Evolutionary conservation across 2,329 filamentous ascomycete species (phyloP).

Genomic region (Basipetospora chlamydospora): DNA sequence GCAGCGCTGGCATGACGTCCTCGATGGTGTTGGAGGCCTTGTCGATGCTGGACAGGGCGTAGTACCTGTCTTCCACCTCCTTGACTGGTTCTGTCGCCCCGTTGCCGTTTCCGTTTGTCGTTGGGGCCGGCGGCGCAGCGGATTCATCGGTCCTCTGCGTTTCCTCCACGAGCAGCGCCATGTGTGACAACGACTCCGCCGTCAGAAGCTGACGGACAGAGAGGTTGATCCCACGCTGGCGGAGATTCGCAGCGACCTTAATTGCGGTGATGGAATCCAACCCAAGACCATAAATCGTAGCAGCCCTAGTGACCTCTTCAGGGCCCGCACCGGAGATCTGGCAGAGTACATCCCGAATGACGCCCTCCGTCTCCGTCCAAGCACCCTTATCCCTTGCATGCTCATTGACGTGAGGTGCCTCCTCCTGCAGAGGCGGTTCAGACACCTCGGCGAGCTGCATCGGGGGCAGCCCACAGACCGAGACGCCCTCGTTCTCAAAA

Average conservation of each 20-base stretch:
- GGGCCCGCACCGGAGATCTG: slow-evolving; percentile 46
- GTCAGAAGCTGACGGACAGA: slow-evolving; percentile 58
- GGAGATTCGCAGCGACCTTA: slow-evolving; percentile 60
- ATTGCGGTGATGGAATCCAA: slow-evolving; percentile 88
- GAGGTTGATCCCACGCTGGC: slow-evolving; percentile 45
- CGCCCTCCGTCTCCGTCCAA: slow-evolving; percentile 21
- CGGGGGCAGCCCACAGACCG: slow-evolving; percentile 47
- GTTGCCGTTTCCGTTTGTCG: neutral
- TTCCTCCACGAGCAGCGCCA: slow-evolving; percentile 27
- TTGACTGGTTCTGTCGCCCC: neutral
- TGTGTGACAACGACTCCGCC: slow-evolving; percentile 48
- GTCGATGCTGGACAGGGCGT: neutral
- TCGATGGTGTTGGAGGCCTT: slow-evolving; percentile 34
- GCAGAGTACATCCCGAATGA: slow-evolving; percentile 33
- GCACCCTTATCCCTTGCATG: slow-evolving; percentile 4
- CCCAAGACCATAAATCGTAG: slow-evolving; percentile 69
- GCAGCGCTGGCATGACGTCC: slow-evolving; percentile 49
- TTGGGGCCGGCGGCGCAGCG: neutral
- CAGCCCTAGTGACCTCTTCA: slow-evolving; percentile 40
- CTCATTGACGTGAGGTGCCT: too few species aligned
- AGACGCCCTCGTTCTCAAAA: slow-evolving; percentile 36
- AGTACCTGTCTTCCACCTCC: neutral
- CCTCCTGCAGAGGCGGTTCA: neutral
- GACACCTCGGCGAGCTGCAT: slow-evolving; percentile 3
- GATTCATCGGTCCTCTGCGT: neutral